A percentile compares a stretch with the other conserved stretches of the same genome.
These are phyloP conservation scores for Spinacia oleracea DNA, from an alignment of 179 eudicot genomes.

Conservation along the genomic window DNA sequence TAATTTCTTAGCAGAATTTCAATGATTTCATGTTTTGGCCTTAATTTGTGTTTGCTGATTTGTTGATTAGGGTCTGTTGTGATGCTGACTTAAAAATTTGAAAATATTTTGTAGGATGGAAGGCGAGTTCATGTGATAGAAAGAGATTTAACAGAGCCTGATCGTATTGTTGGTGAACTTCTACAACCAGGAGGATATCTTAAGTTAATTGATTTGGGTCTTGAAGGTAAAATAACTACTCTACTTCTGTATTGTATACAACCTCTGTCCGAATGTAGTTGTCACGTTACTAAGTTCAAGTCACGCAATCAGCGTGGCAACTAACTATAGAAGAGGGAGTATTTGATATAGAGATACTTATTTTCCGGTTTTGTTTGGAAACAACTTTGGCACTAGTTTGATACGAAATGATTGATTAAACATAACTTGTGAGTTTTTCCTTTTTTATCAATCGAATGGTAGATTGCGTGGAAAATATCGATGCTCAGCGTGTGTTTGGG, in stretches of 20 bases:
- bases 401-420: neutral
- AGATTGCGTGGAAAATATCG: slow-evolving; percentile 87
- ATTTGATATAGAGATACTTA: neutral
- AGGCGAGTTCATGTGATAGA: slow-evolving; percentile 89
- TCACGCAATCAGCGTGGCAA: neutral
- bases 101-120: slow-evolving; percentile 55
- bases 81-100: slow-evolving; percentile 7
- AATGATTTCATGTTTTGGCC: neutral
- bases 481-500: slow-evolving; percentile 82
- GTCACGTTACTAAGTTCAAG: neutral
- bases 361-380: neutral
- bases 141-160: slow-evolving; percentile 82
- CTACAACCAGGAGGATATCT: slow-evolving; percentile 96
- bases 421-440: neutral
- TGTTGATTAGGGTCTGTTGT: neutral
- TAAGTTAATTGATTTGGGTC: slow-evolving; percentile 77
- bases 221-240: slow-evolving; percentile 51
- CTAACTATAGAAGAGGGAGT: neutral
- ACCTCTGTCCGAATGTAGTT: neutral
- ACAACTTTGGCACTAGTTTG: neutral
- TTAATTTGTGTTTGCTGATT: neutral
- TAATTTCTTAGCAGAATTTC: neutral
- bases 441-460: slow-evolving; percentile 15
- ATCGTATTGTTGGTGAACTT: slow-evolving; percentile 86
- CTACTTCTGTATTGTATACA: no score